Conservation (phyloP, 1,284 basidiomycete genomes). For the Cystobasidium slooffiae region DNA sequence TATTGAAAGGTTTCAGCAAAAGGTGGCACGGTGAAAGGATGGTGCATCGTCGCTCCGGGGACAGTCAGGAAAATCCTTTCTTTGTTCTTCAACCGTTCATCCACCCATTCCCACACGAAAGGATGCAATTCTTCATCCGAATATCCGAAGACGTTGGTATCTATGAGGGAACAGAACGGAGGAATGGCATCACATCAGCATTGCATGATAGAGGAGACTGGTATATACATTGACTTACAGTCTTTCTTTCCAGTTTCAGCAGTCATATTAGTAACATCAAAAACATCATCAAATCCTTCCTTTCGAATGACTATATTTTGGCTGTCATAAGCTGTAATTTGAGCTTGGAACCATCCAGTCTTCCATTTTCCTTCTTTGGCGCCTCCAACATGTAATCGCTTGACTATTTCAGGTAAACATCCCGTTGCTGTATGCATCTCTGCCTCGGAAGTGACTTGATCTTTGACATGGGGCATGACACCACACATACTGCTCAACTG, state of each 20-base stretch:
- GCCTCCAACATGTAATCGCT: background rate
- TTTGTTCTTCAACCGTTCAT: slow-evolving; percentile 11
- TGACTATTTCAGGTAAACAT: slow-evolving; percentile 32
- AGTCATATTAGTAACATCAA: slow-evolving; percentile 6
- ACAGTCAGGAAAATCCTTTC: slow-evolving; percentile 27
- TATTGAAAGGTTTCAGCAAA: slow-evolving; percentile 6
- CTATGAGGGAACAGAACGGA: background rate
- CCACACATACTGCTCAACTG: slow-evolving; percentile 33
- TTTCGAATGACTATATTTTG: slow-evolving; percentile 6
- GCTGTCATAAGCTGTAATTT: slow-evolving; percentile 28
- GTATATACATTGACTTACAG: background rate
- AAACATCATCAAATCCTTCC: slow-evolving; percentile 15
- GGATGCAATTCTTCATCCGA: slow-evolving; percentile 35
- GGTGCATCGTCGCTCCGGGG: slow-evolving; percentile 36
- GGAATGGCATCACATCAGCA: no score
- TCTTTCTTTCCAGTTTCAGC: slow-evolving; percentile 25
- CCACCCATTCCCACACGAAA: slow-evolving; percentile 31
- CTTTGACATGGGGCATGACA: slow-evolving; percentile 23
- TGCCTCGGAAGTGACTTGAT: slow-evolving; percentile 23
- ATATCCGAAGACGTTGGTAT: slow-evolving; percentile 38
- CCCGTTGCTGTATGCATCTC: slow-evolving; percentile 14
- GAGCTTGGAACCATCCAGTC: slow-evolving; percentile 34
- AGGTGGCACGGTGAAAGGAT: slow-evolving; percentile 19
- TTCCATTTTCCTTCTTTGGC: background rate
- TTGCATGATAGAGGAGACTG: no score